These are phyloP conservation scores for Rosa hybrid DNA, from an alignment of 331 rosid genomes.

Conservation along the genomic window DNA sequence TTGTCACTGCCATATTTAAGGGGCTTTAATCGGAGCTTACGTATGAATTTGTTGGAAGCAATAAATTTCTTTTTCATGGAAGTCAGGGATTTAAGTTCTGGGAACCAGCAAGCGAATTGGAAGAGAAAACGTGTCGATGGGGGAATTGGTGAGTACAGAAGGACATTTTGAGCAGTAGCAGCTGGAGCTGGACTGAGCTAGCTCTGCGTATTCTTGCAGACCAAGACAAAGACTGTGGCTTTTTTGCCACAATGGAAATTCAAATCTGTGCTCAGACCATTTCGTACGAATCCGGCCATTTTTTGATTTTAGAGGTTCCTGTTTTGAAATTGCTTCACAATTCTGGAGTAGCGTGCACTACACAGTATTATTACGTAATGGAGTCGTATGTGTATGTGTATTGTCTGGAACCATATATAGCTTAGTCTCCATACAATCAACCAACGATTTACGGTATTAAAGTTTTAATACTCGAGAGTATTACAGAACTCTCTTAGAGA, in stretches of 20 bases:
- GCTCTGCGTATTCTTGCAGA: conserved; percentile 4
- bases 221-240: background rate
- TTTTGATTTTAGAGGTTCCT: background rate
- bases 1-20: background rate
- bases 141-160: background rate
- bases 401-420: background rate
- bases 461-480: no score
- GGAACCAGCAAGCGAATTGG: background rate
- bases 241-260: background rate
- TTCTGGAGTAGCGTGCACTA: background rate
- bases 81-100: conserved; percentile 2
- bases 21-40: background rate
- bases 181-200: background rate
- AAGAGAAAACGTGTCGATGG: background rate
- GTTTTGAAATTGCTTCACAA: background rate
- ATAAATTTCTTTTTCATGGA: background rate
- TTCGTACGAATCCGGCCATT: background rate
- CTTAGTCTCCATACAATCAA: no score
- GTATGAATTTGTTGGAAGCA: background rate
- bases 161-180: background rate
- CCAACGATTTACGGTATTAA: no score
- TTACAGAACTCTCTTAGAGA: no score
- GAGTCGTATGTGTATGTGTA: background rate
- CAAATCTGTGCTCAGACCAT: background rate
- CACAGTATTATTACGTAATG: background rate